Percentiles rank a stretch among this genome's conserved stretches.
Evolutionary conservation across 495 filamentous ascomycete species (phyloP).

Genomic region (Neurospora tetraspora): DNA sequence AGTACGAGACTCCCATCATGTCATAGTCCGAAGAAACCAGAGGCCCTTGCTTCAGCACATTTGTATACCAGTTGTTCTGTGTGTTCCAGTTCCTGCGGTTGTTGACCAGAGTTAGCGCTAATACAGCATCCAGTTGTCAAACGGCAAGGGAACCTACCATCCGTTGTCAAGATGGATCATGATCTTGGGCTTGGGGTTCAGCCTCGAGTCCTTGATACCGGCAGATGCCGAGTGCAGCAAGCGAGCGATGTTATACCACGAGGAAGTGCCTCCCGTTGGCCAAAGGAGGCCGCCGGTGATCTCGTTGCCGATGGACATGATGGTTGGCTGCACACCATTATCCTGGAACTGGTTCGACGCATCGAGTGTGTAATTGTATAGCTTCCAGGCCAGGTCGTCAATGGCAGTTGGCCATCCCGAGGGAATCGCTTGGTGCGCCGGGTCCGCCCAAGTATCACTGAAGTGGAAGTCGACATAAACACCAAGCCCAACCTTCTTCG

Average conservation of each 20-base stretch:
- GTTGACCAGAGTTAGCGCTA: background rate
- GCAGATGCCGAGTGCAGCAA: constrained; percentile 52
- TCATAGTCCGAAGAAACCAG: constrained; percentile 50
- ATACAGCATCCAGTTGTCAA: background rate
- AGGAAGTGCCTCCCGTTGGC: constrained; percentile 46
- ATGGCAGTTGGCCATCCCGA: constrained; percentile 51
- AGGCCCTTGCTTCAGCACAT: constrained; percentile 41
- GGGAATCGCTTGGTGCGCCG: constrained; percentile 41
- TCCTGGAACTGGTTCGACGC: constrained; percentile 50
- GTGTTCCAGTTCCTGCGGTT: constrained; percentile 41
- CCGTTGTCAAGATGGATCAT: constrained; percentile 64
- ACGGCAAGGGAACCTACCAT: constrained; percentile 27
- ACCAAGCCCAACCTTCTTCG: constrained; percentile 50
- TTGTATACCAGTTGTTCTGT: constrained; percentile 55
- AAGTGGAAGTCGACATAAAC: constrained; percentile 65
- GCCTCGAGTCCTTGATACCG: constrained; percentile 51
- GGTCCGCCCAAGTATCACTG: constrained; percentile 53
- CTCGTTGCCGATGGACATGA: constrained; percentile 63
- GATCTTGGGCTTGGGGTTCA: constrained; percentile 47
- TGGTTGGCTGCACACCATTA: constrained; percentile 43
- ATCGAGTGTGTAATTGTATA: constrained; percentile 57
- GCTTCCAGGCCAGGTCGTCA: constrained; percentile 45
- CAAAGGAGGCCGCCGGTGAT: constrained; percentile 55
- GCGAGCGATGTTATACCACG: constrained; percentile 47
- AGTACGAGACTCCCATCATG: constrained; percentile 60